phyloP scores from a whole-genome alignment of 768 basidiomycete species.

The Boletus speciosus region DNA sequence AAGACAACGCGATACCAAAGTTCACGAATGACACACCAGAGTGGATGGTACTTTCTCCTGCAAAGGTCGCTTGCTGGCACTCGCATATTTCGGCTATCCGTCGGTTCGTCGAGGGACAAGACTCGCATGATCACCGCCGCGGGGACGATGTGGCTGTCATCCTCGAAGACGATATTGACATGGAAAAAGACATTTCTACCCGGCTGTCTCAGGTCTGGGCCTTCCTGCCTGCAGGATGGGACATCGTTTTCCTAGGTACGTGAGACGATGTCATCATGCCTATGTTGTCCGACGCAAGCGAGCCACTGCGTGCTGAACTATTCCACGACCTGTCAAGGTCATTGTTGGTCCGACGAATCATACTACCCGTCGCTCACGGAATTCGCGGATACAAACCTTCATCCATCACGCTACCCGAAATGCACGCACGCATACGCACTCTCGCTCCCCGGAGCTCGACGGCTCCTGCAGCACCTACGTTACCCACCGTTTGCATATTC shows the following conservation, averaged over 20 bases:
- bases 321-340: constrained; percentile 42
- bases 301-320: constrained; percentile 1
- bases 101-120: constrained; percentile 35
- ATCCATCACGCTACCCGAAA: constrained; percentile 59
- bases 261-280: background rate
- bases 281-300: background rate
- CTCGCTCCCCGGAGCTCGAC: constrained; percentile 55
- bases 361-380: constrained; percentile 37
- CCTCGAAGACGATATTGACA: constrained; percentile 79
- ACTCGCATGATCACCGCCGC: constrained; percentile 1
- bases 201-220: constrained; percentile 47
- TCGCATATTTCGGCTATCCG: constrained; percentile 59
- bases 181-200: constrained; percentile 57
- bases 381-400: constrained; percentile 33
- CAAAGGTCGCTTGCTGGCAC: constrained; percentile 68
- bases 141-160: constrained; percentile 45
- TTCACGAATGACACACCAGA: constrained; percentile 39
- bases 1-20: constrained; percentile 36
- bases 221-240: constrained; percentile 60
- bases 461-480: constrained; percentile 55
- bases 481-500: constrained; percentile 73
- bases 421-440: constrained; percentile 75
- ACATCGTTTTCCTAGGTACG: constrained; percentile 69
- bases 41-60: constrained; percentile 51
- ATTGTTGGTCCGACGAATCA: constrained; percentile 77